Conservation (phyloP, 768 basidiomycete species). For the Botryobasidium botryosum region DNA sequence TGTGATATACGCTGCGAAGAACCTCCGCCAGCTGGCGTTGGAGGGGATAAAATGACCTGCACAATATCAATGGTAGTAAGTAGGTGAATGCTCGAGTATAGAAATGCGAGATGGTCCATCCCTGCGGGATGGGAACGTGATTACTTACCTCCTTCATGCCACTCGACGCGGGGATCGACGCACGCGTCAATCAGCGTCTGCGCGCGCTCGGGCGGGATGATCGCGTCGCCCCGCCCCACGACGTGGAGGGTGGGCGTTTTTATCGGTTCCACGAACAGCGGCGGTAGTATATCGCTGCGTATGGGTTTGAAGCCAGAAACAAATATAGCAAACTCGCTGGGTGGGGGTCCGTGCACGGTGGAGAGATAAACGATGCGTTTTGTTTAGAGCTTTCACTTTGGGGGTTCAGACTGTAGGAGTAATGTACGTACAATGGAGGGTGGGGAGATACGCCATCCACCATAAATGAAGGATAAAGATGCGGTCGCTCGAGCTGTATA, state of each 20-base stretch:
- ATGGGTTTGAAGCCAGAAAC: slow-evolving; percentile 50
- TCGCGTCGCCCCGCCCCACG: slow-evolving; percentile 56
- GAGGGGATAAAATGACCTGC: slow-evolving; percentile 74
- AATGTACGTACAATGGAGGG: slow-evolving; percentile 45
- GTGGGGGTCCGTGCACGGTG: no score
- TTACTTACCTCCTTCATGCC: slow-evolving; percentile 58
- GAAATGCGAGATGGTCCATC: background rate
- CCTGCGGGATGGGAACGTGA: background rate
- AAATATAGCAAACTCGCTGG: slow-evolving; percentile 56
- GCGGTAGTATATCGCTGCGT: slow-evolving; percentile 19
- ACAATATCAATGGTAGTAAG: background rate
- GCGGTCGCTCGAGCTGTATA: slow-evolving; percentile 35
- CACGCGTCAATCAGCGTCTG: slow-evolving; percentile 38
- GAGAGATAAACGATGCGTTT: background rate
- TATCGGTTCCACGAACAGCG: slow-evolving; percentile 30
- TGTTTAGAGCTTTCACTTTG: background rate
- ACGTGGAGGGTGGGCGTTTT: slow-evolving; percentile 64
- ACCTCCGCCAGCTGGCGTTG: slow-evolving; percentile 57
- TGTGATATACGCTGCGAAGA: slow-evolving; percentile 41
- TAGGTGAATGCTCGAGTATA: no score
- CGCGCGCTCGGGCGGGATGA: slow-evolving; percentile 56
- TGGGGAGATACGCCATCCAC: slow-evolving; percentile 48
- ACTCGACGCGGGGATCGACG: slow-evolving; percentile 42
- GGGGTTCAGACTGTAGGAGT: background rate
- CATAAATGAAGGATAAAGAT: slow-evolving; percentile 39